phyloP scores from a whole-genome alignment of 345 rosid species.

The Mercurialis annua region DNA sequence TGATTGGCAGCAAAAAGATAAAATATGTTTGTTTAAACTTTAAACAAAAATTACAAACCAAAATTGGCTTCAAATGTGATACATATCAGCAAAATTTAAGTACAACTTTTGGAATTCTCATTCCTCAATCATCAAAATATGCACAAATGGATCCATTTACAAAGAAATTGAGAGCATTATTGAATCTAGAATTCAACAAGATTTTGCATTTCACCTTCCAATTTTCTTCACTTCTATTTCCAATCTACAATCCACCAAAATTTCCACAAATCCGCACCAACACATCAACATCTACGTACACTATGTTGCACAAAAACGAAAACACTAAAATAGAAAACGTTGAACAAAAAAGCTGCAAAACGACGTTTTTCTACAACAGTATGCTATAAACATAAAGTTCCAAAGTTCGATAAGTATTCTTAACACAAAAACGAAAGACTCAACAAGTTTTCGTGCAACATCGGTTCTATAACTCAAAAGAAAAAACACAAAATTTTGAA shows the following conservation, averaged over 20 bases:
- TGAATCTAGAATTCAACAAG: not conserved
- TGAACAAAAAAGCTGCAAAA: too few species aligned
- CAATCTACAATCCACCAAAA: not conserved
- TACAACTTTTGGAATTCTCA: not conserved
- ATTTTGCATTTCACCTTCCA: slow-evolving; percentile 1
- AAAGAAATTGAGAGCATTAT: not conserved
- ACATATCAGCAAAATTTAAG: not conserved
- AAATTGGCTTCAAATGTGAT: not conserved
- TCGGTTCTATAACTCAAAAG: too few species aligned
- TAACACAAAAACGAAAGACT: too few species aligned
- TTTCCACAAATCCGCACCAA: not conserved
- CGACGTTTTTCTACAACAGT: too few species aligned
- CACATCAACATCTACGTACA: too few species aligned
- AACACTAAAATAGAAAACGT: too few species aligned
- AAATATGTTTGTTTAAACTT: too few species aligned
- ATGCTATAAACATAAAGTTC: too few species aligned
- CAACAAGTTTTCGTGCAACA: too few species aligned
- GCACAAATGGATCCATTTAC: not conserved
- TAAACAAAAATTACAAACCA: not conserved
- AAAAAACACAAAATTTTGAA: too few species aligned
- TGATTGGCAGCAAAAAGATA: not conserved
- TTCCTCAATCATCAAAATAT: not conserved
- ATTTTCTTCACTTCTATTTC: not conserved
- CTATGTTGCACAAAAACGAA: too few species aligned
- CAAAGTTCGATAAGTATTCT: too few species aligned